Base-by-base conservation (phyloP, 345 rosid species). In the Atalantia buxifolia region DNA sequence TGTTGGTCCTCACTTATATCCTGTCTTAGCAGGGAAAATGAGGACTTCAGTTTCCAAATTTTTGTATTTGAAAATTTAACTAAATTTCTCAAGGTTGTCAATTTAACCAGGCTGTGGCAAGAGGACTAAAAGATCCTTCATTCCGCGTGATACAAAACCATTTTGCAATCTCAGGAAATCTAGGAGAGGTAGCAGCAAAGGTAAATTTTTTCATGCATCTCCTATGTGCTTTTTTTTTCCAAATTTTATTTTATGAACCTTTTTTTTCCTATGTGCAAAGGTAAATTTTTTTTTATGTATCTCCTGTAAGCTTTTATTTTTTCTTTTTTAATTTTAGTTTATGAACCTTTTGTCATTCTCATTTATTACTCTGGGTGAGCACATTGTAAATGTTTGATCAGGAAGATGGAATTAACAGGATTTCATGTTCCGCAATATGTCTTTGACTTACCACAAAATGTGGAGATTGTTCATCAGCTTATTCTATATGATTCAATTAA, bases 141-240 rank as follows among this genome's bases (percentile, higher is more conserved):
- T 92, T 87, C 84, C 90, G 96, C 65, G 99, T 95, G 77, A 95
- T 95, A 79, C 97, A 95, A 83, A 91, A 84, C 82, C 99, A 93
- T 84, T 95, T 95, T 85, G 97, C 98, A 57, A 81, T 86, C 61
- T 85, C 94, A 30, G 97, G 93, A 76, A 95, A 95, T 87, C 82
- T 95, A 70, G 99, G 99, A 69, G 97, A 93, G 76, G 90, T 93
- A 75, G 96, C 99, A 79, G 99, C 99, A 75, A 95, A 93, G 99
- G 99, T 93, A 90, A 79, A 28, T 27, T 62, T 64, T 62, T 61
- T 30, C 69, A 30, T 76, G 27, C 71, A 25, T 19, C 16, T 65
- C 7, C 60, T 24, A 13, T 59, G 14, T 14, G 40, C 40, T 36
- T 36, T 36, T 36, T 33, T 10, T 19, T 19, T 33, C 28, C 6